Evolutionary conservation across 2,329 filamentous ascomycete genomes (phyloP).

Genomic region (Talaromyces pinophilus): DNA sequence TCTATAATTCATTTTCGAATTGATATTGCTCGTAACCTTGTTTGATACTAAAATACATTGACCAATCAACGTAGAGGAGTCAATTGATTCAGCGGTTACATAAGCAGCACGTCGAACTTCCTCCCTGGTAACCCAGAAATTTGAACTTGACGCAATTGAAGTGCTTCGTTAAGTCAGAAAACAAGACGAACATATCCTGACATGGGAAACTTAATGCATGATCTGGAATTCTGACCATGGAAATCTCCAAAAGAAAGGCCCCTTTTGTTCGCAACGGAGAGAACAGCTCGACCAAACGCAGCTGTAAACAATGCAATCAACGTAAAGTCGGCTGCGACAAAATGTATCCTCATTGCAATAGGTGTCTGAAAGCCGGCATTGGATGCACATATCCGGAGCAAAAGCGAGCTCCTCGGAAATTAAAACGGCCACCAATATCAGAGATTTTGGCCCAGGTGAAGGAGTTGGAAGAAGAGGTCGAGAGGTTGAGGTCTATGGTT

Average conservation of each 20-base stretch:
- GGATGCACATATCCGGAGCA: constrained; percentile 27
- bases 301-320: constrained; percentile 35
- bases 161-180: no score
- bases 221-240: neutral
- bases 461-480: constrained; percentile 27
- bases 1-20: no score
- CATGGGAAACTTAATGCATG: no score
- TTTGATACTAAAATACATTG: neutral
- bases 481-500: constrained; percentile 16
- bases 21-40: neutral
- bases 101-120: neutral
- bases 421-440: constrained; percentile 27
- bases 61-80: neutral
- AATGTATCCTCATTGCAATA: constrained; percentile 26
- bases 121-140: neutral
- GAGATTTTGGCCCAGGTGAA: constrained; percentile 26
- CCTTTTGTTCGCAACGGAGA: neutral
- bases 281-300: constrained; percentile 20
- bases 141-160: neutral
- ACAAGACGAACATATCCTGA: no score
- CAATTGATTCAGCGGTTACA: neutral
- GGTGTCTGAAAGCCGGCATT: constrained; percentile 24
- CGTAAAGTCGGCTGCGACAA: constrained; percentile 39
- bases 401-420: constrained; percentile 26
- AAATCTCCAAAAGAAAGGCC: neutral